Conservation (phyloP, 345 rosid species). For the Eucalyptus guilfoylei region DNA sequence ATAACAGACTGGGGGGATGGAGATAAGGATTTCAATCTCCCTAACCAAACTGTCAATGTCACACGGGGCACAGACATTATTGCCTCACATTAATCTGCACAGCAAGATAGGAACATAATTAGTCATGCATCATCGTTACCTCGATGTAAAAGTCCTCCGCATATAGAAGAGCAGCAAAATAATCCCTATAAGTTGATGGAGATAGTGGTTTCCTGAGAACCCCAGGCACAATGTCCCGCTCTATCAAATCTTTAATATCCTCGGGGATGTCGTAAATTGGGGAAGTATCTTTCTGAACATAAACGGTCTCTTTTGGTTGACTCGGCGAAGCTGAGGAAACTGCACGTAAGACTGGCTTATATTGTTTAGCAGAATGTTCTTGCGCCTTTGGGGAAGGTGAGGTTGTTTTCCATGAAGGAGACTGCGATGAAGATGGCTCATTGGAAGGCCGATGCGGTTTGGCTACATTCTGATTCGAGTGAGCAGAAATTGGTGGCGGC, state of each 20-base stretch:
- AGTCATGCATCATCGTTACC: not conserved
- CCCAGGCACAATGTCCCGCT: not conserved
- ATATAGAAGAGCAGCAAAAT: not conserved
- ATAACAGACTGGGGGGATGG: not conserved
- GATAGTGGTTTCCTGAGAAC: not conserved
- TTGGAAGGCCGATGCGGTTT: not conserved
- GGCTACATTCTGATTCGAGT: not conserved
- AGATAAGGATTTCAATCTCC: not conserved
- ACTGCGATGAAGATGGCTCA: not conserved
- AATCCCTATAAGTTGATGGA: not conserved
- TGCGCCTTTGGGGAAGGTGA: not conserved
- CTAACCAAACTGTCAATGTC: not conserved
- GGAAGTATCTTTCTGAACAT: not conserved
- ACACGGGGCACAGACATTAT: not conserved
- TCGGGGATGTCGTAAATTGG: not conserved
- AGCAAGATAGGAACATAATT: not conserved
- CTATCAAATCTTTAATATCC: not conserved
- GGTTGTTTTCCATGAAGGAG: not conserved
- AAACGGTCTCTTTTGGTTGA: not conserved
- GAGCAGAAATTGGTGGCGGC: not conserved
- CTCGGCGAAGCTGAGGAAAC: not conserved
- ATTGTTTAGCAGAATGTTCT: not conserved
- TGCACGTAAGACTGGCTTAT: not conserved
- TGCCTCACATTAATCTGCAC: not conserved
- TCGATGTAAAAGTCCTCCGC: not conserved